These are phyloP conservation scores for Cercospora brassicicola DNA, from an alignment of 2,329 filamentous ascomycete genomes.

Conservation along the genomic window DNA sequence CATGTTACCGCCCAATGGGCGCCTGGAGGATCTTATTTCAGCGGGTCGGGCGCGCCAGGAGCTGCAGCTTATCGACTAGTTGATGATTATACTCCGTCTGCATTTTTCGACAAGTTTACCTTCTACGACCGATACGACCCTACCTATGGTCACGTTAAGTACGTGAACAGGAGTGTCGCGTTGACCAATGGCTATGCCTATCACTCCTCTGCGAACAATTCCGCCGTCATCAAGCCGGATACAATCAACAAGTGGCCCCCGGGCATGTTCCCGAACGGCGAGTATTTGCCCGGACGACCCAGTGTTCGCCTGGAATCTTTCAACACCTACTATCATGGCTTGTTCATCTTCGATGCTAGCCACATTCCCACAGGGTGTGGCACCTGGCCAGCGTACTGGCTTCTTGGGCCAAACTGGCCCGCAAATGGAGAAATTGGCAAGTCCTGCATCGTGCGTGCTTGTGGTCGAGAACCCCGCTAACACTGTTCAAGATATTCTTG, in stretches of 20 bases:
- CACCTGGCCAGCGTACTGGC: slow-evolving; percentile 47
- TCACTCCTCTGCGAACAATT: slow-evolving; percentile 21
- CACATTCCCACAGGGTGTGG: slow-evolving; percentile 44
- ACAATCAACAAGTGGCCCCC: slow-evolving; percentile 46
- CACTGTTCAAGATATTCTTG: slow-evolving; percentile 41
- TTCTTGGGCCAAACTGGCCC: slow-evolving; percentile 50
- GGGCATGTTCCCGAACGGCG: slow-evolving; percentile 25
- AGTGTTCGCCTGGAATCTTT: slow-evolving; percentile 41
- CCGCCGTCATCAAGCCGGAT: slow-evolving; percentile 40
- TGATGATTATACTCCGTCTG: slow-evolving; percentile 36
- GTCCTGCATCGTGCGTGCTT: not conserved
- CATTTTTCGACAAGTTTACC: slow-evolving; percentile 41
- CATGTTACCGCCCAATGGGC: slow-evolving; percentile 30
- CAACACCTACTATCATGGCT: slow-evolving; percentile 42
- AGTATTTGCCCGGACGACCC: slow-evolving; percentile 30
- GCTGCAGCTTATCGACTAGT: slow-evolving; percentile 35
- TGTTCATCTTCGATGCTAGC: slow-evolving; percentile 42
- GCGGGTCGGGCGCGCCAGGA: slow-evolving; percentile 35
- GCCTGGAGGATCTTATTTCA: slow-evolving; percentile 30
- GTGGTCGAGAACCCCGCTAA: not conserved
- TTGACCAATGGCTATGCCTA: slow-evolving; percentile 36
- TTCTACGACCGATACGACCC: slow-evolving; percentile 39
- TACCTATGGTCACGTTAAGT: slow-evolving; percentile 41
- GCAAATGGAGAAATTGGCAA: slow-evolving; percentile 38
- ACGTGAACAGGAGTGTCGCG: slow-evolving; percentile 44